Base-by-base conservation (phyloP, 306 rosid species). In the Quercus rubra region DNA sequence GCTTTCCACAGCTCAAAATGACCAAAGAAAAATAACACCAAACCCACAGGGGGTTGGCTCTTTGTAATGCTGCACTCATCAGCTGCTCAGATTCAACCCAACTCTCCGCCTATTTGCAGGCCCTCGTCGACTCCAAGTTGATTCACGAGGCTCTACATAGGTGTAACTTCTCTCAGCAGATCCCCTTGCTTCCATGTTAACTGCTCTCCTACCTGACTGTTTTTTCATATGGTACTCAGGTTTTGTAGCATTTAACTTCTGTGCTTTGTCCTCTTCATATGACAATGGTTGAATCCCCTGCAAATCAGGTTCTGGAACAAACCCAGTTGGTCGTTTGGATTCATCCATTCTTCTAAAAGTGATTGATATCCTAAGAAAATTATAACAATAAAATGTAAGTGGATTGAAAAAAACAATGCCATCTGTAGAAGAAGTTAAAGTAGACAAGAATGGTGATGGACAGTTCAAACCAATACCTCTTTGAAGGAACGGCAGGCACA, bases 281-380 rank as follows among this genome's bases (percentile, higher is more conserved):
- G 85, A 67, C 86, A 96, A 78, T 51, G 98, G 98, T 74, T 91
- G 89, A 63, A 96, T 82, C n/a, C 85, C 92, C 81, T 75, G 89
- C 82, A 96, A 87, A 87, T 90, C 98, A 46, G 98, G 94, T 84
- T 91, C 97, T 46, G 90, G 85, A 38, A 74, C 75, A 77, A 74
- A 89, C 19, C 79, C 89, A 4, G 21, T 1, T 6, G 98, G 98
- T 74, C 92, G 77, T 80, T 89, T 92, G 54, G 88, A 79, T 64
- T 30, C 90, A 75, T 91, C 92, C 94, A 96, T 96, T 85, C 86
- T 96, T 86, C 99, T 88, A 87, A 96, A 96, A 78, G 99, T 96
- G 80, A 96, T 93, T 15, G 98, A 96, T 82, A 93, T 96, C 91
- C 99, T 96, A 74, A 38, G 8, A 55, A 46, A 68, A 38, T 76